phyloP scores from a whole-genome alignment of 768 basidiomycete species.

The Hypholoma sublateritium region DNA sequence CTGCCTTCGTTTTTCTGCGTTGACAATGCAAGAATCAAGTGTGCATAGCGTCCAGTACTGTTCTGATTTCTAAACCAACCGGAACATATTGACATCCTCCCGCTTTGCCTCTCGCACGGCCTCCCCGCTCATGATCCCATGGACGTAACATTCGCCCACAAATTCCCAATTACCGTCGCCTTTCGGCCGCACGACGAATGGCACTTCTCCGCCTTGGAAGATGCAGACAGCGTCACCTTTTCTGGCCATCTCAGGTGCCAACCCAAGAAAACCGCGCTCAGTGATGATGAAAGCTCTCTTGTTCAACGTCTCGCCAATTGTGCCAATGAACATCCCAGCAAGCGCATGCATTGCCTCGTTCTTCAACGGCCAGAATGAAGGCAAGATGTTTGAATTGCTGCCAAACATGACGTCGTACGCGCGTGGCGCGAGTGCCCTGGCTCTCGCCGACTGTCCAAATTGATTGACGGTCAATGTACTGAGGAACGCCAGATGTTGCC shows the following conservation, averaged over 20 bases:
- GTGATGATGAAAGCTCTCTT: constrained; percentile 2
- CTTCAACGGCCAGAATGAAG: no score
- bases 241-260: background rate
- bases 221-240: constrained; percentile 3
- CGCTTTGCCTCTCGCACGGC: background rate
- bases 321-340: no score
- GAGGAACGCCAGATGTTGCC: background rate
- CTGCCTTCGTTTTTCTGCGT: no score
- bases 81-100: no score
- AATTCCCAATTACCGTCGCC: background rate
- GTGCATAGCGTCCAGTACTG: no score
- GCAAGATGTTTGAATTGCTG: background rate
- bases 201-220: constrained; percentile 7
- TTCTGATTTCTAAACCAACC: no score
- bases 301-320: no score
- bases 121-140: constrained; percentile 10
- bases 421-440: no score
- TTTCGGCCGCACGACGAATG: constrained; percentile 5
- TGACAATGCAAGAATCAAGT: no score
- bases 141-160: constrained; percentile 9
- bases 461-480: background rate
- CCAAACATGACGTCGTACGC: background rate
- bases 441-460: no score
- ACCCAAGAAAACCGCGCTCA: background rate
- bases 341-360: no score